Evolutionary conservation across 345 rosid species (phyloP).

Genomic region (Hibiscus trionum): DNA sequence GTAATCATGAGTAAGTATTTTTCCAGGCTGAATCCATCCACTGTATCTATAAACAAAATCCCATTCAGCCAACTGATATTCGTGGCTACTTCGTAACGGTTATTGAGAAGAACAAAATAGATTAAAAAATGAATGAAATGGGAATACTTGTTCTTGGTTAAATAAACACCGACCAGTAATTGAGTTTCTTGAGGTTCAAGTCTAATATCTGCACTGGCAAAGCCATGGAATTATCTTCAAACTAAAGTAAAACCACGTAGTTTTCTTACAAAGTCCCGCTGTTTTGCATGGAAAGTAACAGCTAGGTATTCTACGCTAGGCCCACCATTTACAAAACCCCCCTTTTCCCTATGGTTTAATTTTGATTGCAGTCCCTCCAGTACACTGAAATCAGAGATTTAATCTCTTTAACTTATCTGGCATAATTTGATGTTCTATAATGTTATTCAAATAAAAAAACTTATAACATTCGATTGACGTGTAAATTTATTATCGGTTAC

Average conservation of each 20-base stretch:
- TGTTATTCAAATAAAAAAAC: too few species aligned
- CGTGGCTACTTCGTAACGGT: neutral
- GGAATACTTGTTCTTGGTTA: neutral
- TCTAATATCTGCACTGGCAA: neutral
- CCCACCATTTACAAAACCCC: conserved; percentile 1
- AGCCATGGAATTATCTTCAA: conserved; percentile 7
- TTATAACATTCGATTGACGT: too few species aligned
- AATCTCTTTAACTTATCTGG: too few species aligned
- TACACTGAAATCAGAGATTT: too few species aligned
- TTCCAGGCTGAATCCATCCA: conserved; percentile 1
- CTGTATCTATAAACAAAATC: neutral
- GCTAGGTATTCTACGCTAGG: neutral
- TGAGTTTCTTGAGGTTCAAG: conserved; percentile 11
- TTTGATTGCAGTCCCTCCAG: too few species aligned
- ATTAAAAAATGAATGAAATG: neutral
- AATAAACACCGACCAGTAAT: conserved; percentile 9
- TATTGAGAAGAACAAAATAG: neutral
- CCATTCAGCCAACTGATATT: neutral
- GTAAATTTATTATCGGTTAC: too few species aligned
- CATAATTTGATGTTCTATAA: too few species aligned
- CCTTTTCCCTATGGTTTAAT: neutral
- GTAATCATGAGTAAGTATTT: neutral
- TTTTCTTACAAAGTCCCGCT: conserved; percentile 2
- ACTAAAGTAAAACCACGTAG: conserved; percentile 6
- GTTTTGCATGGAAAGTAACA: conserved; percentile 21